Conservation (phyloP, 2,329 filamentous ascomycete species). For the Orbilia blumenaviensis region DNA sequence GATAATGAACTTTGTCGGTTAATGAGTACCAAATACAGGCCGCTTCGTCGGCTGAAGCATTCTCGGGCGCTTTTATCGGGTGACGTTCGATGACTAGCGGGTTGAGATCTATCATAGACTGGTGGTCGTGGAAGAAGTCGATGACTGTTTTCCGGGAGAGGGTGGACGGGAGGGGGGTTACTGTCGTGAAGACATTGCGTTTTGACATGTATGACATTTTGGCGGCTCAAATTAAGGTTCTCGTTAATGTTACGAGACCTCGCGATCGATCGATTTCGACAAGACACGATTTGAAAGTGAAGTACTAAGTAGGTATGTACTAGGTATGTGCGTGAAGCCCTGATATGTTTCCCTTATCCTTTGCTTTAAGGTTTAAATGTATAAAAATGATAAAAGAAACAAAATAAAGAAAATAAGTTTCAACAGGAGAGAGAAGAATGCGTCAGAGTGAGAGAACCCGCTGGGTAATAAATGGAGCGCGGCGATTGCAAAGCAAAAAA, state of each 20-base stretch:
- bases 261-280: not conserved
- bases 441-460: no score
- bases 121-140: slow-evolving; percentile 78
- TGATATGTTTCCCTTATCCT: no score
- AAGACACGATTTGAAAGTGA: no score
- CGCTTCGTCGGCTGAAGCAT: slow-evolving; percentile 75
- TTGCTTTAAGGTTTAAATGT: no score
- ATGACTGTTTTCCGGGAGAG: slow-evolving; percentile 76
- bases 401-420: no score
- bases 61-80: slow-evolving; percentile 72
- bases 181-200: slow-evolving; percentile 76
- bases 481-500: not conserved
- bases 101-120: slow-evolving; percentile 87
- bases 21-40: slow-evolving; percentile 79
- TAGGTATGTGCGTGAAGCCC: no score
- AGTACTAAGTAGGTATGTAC: no score
- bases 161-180: slow-evolving; percentile 77
- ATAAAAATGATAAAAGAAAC: no score
- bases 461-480: no score
- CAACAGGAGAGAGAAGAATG: no score
- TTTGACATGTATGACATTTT: slow-evolving; percentile 69
- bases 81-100: slow-evolving; percentile 79
- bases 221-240: no score
- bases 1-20: slow-evolving; percentile 78
- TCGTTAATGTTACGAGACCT: no score